Conservation (phyloP, 345 rosid genomes). For the Isatis tinctoria region DNA sequence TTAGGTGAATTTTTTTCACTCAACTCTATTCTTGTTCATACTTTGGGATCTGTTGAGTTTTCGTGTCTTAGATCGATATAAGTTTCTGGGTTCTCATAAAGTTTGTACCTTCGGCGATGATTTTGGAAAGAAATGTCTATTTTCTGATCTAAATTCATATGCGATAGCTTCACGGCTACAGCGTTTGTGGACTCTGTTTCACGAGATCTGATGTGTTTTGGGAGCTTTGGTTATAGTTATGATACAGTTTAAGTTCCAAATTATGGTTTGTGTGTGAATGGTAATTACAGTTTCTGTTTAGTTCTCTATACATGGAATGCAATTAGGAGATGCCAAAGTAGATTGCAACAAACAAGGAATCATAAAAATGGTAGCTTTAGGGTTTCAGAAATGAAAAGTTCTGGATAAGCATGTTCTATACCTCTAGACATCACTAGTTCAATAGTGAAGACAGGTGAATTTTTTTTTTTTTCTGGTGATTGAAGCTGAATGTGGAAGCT, state of each 20-base stretch:
- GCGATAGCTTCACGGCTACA: conserved; percentile 2
- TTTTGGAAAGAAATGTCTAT: conserved; percentile 21
- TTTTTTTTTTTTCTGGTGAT: neutral
- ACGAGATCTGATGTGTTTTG: conserved; percentile 44
- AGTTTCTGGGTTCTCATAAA: conserved; percentile 23
- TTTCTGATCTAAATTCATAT: conserved; percentile 40
- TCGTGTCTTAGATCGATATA: conserved; percentile 24
- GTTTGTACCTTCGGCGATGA: conserved; percentile 16
- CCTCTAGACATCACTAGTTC: neutral
- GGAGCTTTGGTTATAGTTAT: conserved; percentile 2
- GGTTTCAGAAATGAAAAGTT: neutral
- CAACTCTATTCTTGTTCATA: neutral
- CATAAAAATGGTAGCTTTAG: neutral
- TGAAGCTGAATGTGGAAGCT: neutral
- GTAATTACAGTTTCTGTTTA: neutral
- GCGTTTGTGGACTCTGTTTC: neutral
- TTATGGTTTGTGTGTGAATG: neutral
- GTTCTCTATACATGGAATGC: conserved; percentile 2
- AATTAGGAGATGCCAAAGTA: neutral
- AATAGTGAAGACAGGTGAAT: neutral
- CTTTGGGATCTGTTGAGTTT: conserved; percentile 35
- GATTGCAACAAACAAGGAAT: neutral
- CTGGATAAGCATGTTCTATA: neutral
- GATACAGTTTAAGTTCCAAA: neutral
- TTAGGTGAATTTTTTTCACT: conserved; percentile 43